Conservation (phyloP, 331 rosid species). For the Quercus tomentella region DNA sequence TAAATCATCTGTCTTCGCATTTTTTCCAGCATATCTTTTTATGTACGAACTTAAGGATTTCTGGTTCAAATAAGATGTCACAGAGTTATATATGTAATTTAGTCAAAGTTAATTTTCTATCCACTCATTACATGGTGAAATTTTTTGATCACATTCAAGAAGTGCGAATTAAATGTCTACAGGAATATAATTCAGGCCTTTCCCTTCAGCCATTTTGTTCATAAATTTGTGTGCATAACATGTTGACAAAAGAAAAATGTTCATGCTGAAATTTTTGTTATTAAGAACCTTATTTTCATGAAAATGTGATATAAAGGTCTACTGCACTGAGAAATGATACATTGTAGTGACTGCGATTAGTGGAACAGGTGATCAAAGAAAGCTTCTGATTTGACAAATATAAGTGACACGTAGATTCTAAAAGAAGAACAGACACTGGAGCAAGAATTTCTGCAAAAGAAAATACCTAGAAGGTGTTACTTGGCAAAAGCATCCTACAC, state of each 20-base stretch:
- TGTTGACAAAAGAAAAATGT: too few relatives aligned
- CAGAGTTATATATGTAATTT: neutral
- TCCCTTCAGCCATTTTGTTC: neutral
- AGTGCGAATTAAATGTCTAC: neutral
- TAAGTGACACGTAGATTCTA: neutral
- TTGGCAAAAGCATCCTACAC: neutral
- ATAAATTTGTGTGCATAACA: neutral
- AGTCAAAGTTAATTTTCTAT: neutral
- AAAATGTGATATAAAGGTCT: neutral
- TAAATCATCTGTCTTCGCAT: conserved; percentile 78
- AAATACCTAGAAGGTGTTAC: neutral
- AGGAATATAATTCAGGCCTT: neutral
- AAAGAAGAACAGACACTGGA: neutral
- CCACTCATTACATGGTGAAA: neutral
- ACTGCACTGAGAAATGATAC: neutral
- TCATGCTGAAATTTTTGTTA: too few relatives aligned
- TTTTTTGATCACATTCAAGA: neutral
- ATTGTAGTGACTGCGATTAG: neutral
- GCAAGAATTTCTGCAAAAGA: neutral
- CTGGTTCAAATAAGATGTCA: conserved; percentile 41
- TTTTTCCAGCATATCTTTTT: conserved; percentile 52
- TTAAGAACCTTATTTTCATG: neutral
- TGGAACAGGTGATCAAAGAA: neutral
- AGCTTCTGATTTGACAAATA: neutral
- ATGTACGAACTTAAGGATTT: conserved; percentile 66